Evolutionary conservation across 371 early-diverging fungal genomes (phyloP).

Genomic region (Syncephalastrum monosporum): DNA sequence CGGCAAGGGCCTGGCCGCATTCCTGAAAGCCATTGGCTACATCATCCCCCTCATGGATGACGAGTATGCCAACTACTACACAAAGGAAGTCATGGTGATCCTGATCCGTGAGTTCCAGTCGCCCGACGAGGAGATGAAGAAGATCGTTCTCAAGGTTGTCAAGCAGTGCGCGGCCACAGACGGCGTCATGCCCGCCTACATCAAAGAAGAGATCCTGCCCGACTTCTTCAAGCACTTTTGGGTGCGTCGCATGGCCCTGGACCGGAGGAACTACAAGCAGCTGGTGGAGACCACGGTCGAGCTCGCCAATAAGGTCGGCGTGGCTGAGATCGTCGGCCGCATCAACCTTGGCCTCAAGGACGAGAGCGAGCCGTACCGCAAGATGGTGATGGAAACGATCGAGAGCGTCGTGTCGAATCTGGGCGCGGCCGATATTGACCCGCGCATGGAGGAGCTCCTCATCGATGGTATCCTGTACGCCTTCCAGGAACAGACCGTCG

Average conservation of each 20-base stretch:
- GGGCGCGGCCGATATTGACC: constrained; percentile 91
- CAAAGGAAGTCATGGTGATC: constrained; percentile 89
- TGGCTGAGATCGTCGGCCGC: constrained; percentile 80
- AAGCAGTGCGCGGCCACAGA: constrained; percentile 95
- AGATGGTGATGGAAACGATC: constrained; percentile 97
- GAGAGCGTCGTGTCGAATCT: constrained; percentile 76
- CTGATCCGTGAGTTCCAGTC: constrained; percentile 95
- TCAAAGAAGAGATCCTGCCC: constrained; percentile 87
- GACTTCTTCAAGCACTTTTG: constrained; percentile 97
- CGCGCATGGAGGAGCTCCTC: constrained; percentile 85
- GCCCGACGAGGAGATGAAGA: constrained; percentile 97
- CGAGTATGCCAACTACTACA: constrained; percentile 92
- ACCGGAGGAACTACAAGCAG: constrained; percentile 88
- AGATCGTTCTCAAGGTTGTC: constrained; percentile 95
- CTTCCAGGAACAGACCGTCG: constrained; percentile 95
- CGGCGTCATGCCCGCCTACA: constrained; percentile 85
- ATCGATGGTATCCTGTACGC: constrained; percentile 96
- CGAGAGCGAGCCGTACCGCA: constrained; percentile 91
- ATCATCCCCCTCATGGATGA: constrained; percentile 97
- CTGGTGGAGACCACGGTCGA: constrained; percentile 96
- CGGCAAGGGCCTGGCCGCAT: constrained; percentile 96
- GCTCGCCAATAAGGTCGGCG: constrained; percentile 91
- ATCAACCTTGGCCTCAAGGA: constrained; percentile 93
- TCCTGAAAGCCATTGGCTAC: constrained; percentile 96
- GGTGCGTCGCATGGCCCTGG: constrained; percentile 96